Evolutionary conservation across 2,329 filamentous ascomycete genomes (phyloP).

Genomic region (Penicillium thymicola): DNA sequence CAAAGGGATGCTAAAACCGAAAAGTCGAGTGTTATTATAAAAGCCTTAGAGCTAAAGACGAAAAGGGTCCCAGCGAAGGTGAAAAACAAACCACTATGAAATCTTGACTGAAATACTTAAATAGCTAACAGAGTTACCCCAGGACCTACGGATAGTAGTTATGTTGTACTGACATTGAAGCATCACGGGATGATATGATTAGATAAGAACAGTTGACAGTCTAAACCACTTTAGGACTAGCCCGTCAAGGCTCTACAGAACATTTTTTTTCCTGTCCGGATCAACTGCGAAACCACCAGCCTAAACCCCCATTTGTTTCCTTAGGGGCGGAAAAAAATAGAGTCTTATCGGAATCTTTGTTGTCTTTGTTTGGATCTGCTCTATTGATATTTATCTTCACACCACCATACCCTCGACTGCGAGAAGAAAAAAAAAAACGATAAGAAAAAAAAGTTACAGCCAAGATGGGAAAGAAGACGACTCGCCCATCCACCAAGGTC

Average conservation of each 20-base stretch:
- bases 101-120: background rate
- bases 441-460: slow-evolving; percentile 16
- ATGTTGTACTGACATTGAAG: background rate
- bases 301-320: slow-evolving; percentile 25
- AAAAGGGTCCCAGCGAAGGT: rapidly evolving
- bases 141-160: background rate
- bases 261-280: slow-evolving; percentile 42
- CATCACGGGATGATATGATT: slow-evolving; percentile 24
- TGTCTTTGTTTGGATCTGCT: slow-evolving; percentile 1
- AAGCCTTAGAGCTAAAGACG: too few relatives aligned
- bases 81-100: background rate
- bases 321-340: slow-evolving; percentile 15
- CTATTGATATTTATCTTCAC: background rate
- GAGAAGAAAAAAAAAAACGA: slow-evolving; percentile 1
- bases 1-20: too few relatives aligned
- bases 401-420: slow-evolving; percentile 18
- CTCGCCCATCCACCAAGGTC: slow-evolving; percentile 43
- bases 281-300: slow-evolving; percentile 28
- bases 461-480: slow-evolving; percentile 48
- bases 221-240: slow-evolving; percentile 35
- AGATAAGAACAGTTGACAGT: slow-evolving; percentile 28
- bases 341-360: slow-evolving; percentile 9
- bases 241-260: slow-evolving; percentile 37
- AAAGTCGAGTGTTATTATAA: background rate
- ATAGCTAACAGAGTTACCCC: background rate